A percentile compares a stretch with the other conserved stretches of the same genome.
Evolutionary conservation across 805 yeast genomes (phyloP).

Genomic region (Yamadazyma scolyti): DNA sequence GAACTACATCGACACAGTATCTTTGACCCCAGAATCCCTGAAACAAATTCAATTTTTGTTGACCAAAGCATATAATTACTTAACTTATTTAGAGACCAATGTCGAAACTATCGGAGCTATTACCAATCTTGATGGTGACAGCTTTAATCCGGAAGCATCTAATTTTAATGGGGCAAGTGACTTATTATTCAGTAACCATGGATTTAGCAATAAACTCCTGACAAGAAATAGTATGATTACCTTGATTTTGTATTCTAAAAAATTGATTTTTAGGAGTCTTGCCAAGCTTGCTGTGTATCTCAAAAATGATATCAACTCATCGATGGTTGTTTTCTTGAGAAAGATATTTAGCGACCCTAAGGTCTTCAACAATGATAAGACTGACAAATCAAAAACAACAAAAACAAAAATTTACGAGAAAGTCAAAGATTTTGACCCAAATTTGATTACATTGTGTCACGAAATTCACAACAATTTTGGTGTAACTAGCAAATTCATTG

Average conservation of each 20-base stretch:
- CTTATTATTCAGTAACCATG: constrained; percentile 23
- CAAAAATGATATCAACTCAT: constrained; percentile 39
- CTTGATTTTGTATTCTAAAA: constrained; percentile 34
- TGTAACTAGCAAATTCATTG: constrained; percentile 45
- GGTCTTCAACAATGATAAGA: constrained; percentile 20
- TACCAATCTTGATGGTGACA: constrained; percentile 25
- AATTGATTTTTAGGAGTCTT: constrained; percentile 33
- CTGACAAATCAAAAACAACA: constrained; percentile 13
- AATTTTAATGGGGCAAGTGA: constrained; percentile 27
- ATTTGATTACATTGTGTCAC: constrained; percentile 37
- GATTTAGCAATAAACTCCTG: constrained; percentile 15
- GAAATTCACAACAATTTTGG: constrained; percentile 51
- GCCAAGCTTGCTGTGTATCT: constrained; percentile 26
- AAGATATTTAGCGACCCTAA: constrained; percentile 36
- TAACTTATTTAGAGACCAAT: constrained; percentile 37
- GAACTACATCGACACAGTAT: constrained; percentile 35
- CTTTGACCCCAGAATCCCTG: constrained; percentile 35
- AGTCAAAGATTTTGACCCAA: constrained; percentile 21
- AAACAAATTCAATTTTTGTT: constrained; percentile 40
- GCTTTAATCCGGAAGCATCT: constrained; percentile 26
- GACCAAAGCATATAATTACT: constrained; percentile 37
- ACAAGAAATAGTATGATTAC: constrained; percentile 25
- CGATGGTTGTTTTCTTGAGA: constrained; percentile 36
- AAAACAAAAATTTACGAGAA: constrained; percentile 18
- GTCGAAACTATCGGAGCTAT: constrained; percentile 27